Conservation (phyloP, 257 asterid species). For the Echium plantagineum region DNA sequence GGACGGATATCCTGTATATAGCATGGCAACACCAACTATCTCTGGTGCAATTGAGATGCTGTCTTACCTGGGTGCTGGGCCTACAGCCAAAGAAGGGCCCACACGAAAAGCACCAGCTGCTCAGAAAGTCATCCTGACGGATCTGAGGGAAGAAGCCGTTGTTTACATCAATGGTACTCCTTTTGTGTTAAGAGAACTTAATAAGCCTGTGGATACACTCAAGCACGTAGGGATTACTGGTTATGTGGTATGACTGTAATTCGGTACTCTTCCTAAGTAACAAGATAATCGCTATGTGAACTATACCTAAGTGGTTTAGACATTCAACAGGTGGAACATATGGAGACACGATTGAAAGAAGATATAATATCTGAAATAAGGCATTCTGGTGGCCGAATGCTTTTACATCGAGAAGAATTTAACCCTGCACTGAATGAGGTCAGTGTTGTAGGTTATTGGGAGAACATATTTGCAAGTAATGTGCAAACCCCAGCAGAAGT, state of each 20-base stretch:
- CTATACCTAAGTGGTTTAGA: slow-evolving; percentile 8
- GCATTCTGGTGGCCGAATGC: slow-evolving; percentile 92
- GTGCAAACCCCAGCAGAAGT: slow-evolving; percentile 92
- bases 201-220: slow-evolving; percentile 84
- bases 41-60: slow-evolving; percentile 90
- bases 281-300: slow-evolving; percentile 13
- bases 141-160: slow-evolving; percentile 91
- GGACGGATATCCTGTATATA: slow-evolving; percentile 74
- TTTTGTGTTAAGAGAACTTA: slow-evolving; percentile 88
- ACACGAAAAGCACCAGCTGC: slow-evolving; percentile 33
- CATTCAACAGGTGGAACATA: slow-evolving; percentile 75
- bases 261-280: slow-evolving; percentile 14
- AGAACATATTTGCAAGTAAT: slow-evolving; percentile 75
- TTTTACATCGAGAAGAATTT: slow-evolving; percentile 93
- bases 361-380: slow-evolving; percentile 72
- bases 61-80: slow-evolving; percentile 57
- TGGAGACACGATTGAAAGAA: slow-evolving; percentile 92
- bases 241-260: slow-evolving; percentile 50
- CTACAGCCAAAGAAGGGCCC: slow-evolving; percentile 39
- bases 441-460: slow-evolving; percentile 92
- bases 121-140: slow-evolving; percentile 63
- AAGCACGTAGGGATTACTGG: slow-evolving; percentile 97
- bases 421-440: slow-evolving; percentile 72
- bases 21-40: slow-evolving; percentile 97
- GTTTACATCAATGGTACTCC: slow-evolving; percentile 86